Evolutionary conservation across 371 early-diverging fungal species (phyloP).

Genomic region (Batrachochytrium dendrobatidis): DNA sequence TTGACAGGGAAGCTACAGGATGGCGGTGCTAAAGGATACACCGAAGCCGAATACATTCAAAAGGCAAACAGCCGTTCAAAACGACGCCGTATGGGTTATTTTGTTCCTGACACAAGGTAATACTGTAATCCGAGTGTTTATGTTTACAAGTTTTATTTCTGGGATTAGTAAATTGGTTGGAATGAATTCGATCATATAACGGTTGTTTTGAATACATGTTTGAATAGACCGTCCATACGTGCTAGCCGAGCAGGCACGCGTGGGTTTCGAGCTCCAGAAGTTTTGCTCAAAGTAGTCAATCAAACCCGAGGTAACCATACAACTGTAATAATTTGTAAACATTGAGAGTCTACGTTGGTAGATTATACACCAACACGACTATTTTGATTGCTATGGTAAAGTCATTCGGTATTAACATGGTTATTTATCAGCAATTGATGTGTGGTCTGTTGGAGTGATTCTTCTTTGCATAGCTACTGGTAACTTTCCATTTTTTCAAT

Average conservation of each 20-base stretch:
- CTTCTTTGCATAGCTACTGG: constrained; percentile 74
- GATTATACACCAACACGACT: background rate
- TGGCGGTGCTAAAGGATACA: background rate
- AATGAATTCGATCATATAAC: too few species aligned
- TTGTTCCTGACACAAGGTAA: constrained; percentile 1
- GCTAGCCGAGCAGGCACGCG: constrained; percentile 98
- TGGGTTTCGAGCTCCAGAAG: constrained; percentile 97
- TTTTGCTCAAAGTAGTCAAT: constrained; percentile 72
- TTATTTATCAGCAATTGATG: constrained; percentile 72
- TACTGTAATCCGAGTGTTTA: too few species aligned
- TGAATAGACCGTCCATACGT: constrained; percentile 52
- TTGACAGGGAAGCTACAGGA: background rate
- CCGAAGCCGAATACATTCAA: background rate
- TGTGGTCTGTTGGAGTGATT: constrained; percentile 96
- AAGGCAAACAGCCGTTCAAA: background rate
- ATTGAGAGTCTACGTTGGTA: background rate
- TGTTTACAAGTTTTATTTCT: too few species aligned
- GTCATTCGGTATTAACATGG: background rate
- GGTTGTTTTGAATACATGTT: background rate
- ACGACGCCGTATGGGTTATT: constrained; percentile 2
- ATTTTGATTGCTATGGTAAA: background rate
- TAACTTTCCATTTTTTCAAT: constrained; percentile 91
- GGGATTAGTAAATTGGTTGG: too few species aligned
- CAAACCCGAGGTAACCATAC: constrained; percentile 68
- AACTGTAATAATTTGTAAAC: background rate